Percentiles rank a stretch among this genome's conserved stretches.
Evolutionary conservation across 2,329 filamentous ascomycete species (phyloP).

Genomic region (Pseudogymnoascus pannorum): DNA sequence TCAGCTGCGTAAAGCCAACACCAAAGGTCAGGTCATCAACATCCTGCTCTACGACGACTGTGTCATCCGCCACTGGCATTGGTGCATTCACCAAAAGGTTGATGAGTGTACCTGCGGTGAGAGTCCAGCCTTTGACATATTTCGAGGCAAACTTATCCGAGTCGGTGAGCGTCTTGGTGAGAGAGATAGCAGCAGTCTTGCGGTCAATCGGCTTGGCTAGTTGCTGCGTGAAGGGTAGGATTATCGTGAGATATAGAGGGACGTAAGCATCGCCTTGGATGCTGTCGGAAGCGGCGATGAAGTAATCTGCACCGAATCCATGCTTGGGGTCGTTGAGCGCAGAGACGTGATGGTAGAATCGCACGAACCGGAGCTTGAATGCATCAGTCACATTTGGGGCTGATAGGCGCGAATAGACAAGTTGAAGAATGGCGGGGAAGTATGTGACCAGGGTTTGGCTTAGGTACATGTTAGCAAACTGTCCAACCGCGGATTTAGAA

Average conservation of each 20-base stretch:
- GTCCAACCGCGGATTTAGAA: conserved; percentile 3
- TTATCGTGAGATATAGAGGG: conserved; percentile 76
- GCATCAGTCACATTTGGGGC: conserved; percentile 61
- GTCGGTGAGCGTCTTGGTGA: conserved; percentile 86
- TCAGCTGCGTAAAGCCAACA: conserved; percentile 86
- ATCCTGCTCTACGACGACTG: conserved; percentile 77
- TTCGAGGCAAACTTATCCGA: conserved; percentile 74
- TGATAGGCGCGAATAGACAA: conserved; percentile 66
- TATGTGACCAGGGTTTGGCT: conserved; percentile 54
- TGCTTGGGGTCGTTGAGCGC: conserved; percentile 56
- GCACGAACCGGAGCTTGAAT: conserved; percentile 78
- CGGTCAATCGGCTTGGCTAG: conserved; percentile 81
- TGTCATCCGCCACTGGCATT: conserved; percentile 57
- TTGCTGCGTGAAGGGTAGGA: conserved; percentile 83
- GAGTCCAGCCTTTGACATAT: conserved; percentile 84
- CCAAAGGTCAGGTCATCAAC: conserved; percentile 94
- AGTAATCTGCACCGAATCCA: conserved; percentile 87
- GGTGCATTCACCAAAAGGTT: conserved; percentile 87
- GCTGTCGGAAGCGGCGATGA: conserved; percentile 75
- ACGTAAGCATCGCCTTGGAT: conserved; percentile 76
- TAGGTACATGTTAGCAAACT: conserved; percentile 22
- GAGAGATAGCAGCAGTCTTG: conserved; percentile 86
- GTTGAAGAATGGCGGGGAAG: conserved; percentile 58
- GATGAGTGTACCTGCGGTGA: conserved; percentile 82
- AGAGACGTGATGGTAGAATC: conserved; percentile 90